phyloP scores from a whole-genome alignment of 2,329 filamentous ascomycete genomes.

The Onygenales sp. region DNA sequence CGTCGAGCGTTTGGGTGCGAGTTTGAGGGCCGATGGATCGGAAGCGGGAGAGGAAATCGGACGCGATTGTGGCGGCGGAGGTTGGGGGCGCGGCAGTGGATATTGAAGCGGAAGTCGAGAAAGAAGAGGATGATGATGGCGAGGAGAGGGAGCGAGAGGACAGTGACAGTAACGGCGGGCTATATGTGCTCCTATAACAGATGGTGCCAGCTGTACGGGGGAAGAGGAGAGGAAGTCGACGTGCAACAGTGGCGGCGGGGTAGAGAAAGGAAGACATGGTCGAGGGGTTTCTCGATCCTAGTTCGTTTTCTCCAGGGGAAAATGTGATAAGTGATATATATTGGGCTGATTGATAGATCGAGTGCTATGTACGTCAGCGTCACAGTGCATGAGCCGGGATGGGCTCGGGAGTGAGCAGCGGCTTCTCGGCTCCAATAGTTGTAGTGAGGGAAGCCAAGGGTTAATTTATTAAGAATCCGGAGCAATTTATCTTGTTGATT shows the following conservation, averaged over 20 bases:
- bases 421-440: too few relatives aligned
- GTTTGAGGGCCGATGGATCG: slow-evolving; percentile 33
- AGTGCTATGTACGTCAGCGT: background rate
- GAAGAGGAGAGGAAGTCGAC: background rate
- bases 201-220: background rate
- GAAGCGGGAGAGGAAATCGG: slow-evolving; percentile 34
- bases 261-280: background rate
- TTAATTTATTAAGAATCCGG: too few relatives aligned
- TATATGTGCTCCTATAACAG: background rate
- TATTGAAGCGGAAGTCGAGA: background rate
- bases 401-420: too few relatives aligned
- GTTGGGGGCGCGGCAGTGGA: background rate
- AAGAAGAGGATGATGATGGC: background rate
- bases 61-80: slow-evolving; percentile 25
- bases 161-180: background rate
- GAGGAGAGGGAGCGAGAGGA: background rate
- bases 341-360: background rate
- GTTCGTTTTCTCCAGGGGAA: background rate
- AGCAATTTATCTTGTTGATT: too few relatives aligned
- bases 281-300: background rate
- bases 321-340: background rate
- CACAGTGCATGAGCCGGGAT: too few relatives aligned
- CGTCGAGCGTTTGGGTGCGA: slow-evolving; percentile 47
- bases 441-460: too few relatives aligned
- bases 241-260: background rate